phyloP scores from a whole-genome alignment of 2,329 filamentous ascomycete species.

The Verticillium alfalfae region DNA sequence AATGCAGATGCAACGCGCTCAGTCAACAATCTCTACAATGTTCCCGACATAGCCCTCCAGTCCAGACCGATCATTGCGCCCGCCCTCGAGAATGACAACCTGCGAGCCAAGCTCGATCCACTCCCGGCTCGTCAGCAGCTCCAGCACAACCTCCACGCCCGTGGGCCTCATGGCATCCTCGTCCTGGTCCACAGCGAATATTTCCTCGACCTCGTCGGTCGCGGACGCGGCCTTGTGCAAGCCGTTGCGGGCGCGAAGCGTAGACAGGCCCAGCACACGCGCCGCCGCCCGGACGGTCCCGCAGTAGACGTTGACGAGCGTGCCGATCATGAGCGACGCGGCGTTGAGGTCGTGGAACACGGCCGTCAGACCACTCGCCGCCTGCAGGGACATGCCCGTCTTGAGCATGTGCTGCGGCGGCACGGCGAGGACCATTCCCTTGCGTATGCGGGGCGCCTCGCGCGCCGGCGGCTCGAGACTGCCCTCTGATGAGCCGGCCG shows the following conservation, averaged over 20 bases:
- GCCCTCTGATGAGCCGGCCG: neutral
- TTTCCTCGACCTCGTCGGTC: slow-evolving; percentile 39
- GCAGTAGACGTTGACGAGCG: slow-evolving; percentile 75
- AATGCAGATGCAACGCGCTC: slow-evolving; percentile 9
- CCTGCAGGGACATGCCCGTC: slow-evolving; percentile 53
- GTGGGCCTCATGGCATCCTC: slow-evolving; percentile 18
- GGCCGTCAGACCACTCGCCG: slow-evolving; percentile 65
- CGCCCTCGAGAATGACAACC: slow-evolving; percentile 67
- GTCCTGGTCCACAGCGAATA: slow-evolving; percentile 50
- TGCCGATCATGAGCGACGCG: slow-evolving; percentile 58
- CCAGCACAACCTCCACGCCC: slow-evolving; percentile 48
- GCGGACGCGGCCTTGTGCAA: slow-evolving; percentile 14
- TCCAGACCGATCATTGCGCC: slow-evolving; percentile 59
- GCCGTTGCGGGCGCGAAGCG: slow-evolving; percentile 5
- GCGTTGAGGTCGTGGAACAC: slow-evolving; percentile 62
- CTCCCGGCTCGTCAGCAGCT: slow-evolving; percentile 64
- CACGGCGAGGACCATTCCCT: slow-evolving; percentile 78
- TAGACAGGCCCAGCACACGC: slow-evolving; percentile 57
- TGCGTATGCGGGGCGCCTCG: slow-evolving; percentile 47
- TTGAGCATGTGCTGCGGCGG: slow-evolving; percentile 53
- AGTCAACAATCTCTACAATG: slow-evolving; percentile 58
- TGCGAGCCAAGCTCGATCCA: slow-evolving; percentile 69
- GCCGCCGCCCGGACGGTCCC: slow-evolving; percentile 82
- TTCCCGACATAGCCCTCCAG: slow-evolving; percentile 69
- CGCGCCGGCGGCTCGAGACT: slow-evolving; percentile 19